A percentile compares a stretch with the other conserved stretches of the same genome.
These are phyloP conservation scores for Ustilago bromivora DNA, from an alignment of 1,284 basidiomycete genomes.

Conservation along the genomic window DNA sequence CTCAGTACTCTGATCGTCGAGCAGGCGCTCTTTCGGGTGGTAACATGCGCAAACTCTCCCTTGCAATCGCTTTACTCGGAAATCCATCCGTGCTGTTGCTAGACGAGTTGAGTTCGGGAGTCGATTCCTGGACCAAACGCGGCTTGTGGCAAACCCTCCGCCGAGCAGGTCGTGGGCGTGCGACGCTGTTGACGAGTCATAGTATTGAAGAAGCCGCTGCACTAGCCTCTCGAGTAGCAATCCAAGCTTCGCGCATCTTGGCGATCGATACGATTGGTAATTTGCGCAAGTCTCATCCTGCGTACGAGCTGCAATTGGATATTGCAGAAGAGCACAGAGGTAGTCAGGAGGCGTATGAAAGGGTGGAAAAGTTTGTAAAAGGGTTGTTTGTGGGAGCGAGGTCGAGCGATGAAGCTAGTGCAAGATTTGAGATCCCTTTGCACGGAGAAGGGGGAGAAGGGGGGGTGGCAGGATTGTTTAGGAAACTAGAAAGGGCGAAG, in stretches of 20 bases:
- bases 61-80: slow-evolving; percentile 83
- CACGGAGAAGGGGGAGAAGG: background rate
- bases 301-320: slow-evolving; percentile 82
- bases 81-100: slow-evolving; percentile 83
- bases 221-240: slow-evolving; percentile 73
- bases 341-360: slow-evolving; percentile 71
- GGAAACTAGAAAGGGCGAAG: background rate
- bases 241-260: slow-evolving; percentile 48
- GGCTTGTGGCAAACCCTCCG: slow-evolving; percentile 83
- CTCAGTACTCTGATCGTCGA: slow-evolving; percentile 77
- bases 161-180: slow-evolving; percentile 73
- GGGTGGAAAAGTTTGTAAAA: slow-evolving; percentile 76
- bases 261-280: slow-evolving; percentile 78
- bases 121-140: slow-evolving; percentile 84
- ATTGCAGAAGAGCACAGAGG: slow-evolving; percentile 71
- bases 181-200: slow-evolving; percentile 73
- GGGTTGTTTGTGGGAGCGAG: slow-evolving; percentile 75
- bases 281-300: slow-evolving; percentile 77
- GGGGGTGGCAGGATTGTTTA: background rate
- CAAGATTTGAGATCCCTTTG: background rate
- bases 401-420: slow-evolving; percentile 60
- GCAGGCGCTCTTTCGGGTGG: slow-evolving; percentile 82
- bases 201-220: slow-evolving; percentile 87
- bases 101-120: slow-evolving; percentile 84
- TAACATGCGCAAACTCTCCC: slow-evolving; percentile 77